Percentiles rank a stretch among this genome's conserved stretches.
These are phyloP conservation scores for Theobroma grandiflorum DNA, from an alignment of 441 rosid genomes.

Conservation along the genomic window DNA sequence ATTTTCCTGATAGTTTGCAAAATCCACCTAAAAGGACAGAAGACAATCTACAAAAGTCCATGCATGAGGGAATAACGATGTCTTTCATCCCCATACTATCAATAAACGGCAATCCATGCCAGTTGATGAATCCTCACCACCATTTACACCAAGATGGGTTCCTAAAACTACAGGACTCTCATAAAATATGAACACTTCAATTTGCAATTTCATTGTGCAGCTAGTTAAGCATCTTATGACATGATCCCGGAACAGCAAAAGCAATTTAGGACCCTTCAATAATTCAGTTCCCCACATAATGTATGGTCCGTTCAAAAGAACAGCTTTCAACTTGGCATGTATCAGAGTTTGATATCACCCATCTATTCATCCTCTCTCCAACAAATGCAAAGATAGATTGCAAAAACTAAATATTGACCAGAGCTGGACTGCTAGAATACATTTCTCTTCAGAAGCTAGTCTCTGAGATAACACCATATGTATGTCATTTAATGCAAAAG, in stretches of 20 bases:
- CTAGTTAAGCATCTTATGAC: neutral
- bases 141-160: neutral
- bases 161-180: slow-evolving; percentile 11
- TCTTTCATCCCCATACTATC: neutral
- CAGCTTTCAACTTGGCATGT: neutral
- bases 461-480: neutral
- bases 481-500: neutral
- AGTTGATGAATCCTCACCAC: neutral
- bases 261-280: neutral
- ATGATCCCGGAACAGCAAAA: neutral
- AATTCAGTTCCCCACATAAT: neutral
- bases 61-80: slow-evolving; percentile 5
- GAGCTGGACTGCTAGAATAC: neutral
- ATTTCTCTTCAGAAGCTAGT: neutral
- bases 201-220: neutral
- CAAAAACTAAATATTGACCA: neutral
- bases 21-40: neutral
- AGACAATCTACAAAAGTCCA: neutral
- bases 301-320: neutral
- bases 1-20: neutral
- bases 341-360: neutral
- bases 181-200: slow-evolving; percentile 5
- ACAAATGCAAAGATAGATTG: neutral
- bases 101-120: slow-evolving; percentile 6
- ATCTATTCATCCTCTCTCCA: neutral